Percentiles rank a stretch among this genome's conserved stretches.
Evolutionary conservation across 768 basidiomycete genomes (phyloP).

Genomic region (Infundibulicybe gibba): DNA sequence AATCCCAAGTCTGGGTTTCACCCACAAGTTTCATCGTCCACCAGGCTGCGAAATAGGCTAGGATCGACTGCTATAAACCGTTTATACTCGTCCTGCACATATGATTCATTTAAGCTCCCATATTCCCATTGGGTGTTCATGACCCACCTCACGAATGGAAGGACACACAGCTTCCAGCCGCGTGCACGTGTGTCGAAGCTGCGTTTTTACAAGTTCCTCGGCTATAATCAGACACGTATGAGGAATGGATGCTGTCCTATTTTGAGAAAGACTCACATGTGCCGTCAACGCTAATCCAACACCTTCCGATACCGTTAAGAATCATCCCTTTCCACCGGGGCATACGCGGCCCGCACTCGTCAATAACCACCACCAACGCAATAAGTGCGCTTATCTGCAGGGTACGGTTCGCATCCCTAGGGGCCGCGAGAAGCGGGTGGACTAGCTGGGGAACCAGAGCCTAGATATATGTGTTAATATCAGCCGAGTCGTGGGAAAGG

Average conservation of each 20-base stretch:
- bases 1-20: no score
- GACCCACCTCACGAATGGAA: conserved; percentile 27
- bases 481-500: not conserved
- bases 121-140: not conserved
- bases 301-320: conserved; percentile 54
- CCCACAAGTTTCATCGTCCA: not conserved
- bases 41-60: conserved; percentile 14
- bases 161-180: conserved; percentile 28
- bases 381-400: conserved; percentile 37
- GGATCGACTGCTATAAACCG: conserved; percentile 15
- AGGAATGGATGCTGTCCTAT: conserved; percentile 5
- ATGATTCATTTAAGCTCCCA: not conserved
- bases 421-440: conserved; percentile 36
- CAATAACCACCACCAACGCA: conserved; percentile 43
- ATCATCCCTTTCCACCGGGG: conserved; percentile 64
- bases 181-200: conserved; percentile 23
- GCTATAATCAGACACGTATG: conserved; percentile 6
- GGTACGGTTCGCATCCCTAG: conserved; percentile 14
- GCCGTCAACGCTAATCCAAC: conserved; percentile 48
- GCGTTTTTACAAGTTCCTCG: conserved; percentile 13
- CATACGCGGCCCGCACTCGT: conserved; percentile 54
- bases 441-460: conserved; percentile 56
- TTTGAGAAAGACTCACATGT: conserved; percentile 11
- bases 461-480: conserved; percentile 24
- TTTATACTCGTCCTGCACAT: conserved; percentile 16